A percentile compares a stretch with the other conserved stretches of the same genome.
These are phyloP conservation scores for Nigrograna mackinnonii DNA, from an alignment of 2,329 filamentous ascomycete species.

Conservation along the genomic window DNA sequence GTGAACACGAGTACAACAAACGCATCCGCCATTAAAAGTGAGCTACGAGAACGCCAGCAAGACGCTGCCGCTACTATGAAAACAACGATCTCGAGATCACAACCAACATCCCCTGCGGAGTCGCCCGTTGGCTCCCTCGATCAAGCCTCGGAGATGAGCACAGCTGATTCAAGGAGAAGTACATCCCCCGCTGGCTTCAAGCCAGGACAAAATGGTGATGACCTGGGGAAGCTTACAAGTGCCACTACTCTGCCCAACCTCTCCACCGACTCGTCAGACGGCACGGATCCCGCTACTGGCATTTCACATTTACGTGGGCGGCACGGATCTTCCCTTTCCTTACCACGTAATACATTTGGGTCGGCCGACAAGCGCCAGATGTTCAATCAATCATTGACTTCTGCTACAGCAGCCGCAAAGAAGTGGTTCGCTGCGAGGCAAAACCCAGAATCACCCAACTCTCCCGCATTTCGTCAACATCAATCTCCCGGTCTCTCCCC, in stretches of 20 bases:
- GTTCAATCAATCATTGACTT: slow-evolving; percentile 41
- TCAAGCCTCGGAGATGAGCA: slow-evolving; percentile 10
- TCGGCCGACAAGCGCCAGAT: slow-evolving; percentile 15
- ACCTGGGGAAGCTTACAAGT: slow-evolving; percentile 2
- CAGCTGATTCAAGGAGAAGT: not conserved
- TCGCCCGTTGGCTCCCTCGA: slow-evolving; percentile 50
- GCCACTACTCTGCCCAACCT: slow-evolving; percentile 5
- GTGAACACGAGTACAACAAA: slow-evolving; percentile 70
- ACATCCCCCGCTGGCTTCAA: slow-evolving; percentile 1
- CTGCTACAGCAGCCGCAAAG: slow-evolving; percentile 60
- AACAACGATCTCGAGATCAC: slow-evolving; percentile 66
- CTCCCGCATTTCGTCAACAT: not conserved
- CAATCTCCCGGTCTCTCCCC: slow-evolving; percentile 2
- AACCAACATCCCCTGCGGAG: slow-evolving; percentile 56
- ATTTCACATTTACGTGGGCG: slow-evolving; percentile 3
- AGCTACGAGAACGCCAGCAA: slow-evolving; percentile 60
- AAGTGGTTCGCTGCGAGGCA: slow-evolving; percentile 60
- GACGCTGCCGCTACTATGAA: slow-evolving; percentile 69
- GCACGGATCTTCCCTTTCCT: slow-evolving; percentile 7
- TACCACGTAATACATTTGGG: slow-evolving; percentile 9
- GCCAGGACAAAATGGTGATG: not conserved
- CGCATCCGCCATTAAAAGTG: slow-evolving; percentile 56
- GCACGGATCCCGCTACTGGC: slow-evolving; percentile 3
- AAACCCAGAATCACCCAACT: slow-evolving; percentile 29
- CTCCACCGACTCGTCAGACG: slow-evolving; percentile 2